Evolutionary conservation across 495 filamentous ascomycete species (phyloP), one percentile per base, ranked within the genome.

Genomic region (Cenococcum geophilum): DNA sequence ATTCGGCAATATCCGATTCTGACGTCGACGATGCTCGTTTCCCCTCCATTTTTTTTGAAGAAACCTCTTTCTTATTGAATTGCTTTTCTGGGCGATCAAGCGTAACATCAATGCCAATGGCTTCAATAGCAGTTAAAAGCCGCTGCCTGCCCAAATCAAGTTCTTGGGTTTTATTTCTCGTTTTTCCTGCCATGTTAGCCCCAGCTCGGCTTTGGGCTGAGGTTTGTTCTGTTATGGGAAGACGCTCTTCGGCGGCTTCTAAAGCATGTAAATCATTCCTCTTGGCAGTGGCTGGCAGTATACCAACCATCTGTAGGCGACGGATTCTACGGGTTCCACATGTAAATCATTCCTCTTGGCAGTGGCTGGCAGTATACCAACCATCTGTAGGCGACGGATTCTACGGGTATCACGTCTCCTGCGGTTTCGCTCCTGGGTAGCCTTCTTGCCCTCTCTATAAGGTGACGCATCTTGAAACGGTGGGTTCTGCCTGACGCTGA

Each of bases 391-490:
- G 48, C 76, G 76, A 5, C 67, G 70, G 0, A 86, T 70, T 50
- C 68, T 74, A 45, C 77, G 78, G 42, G 75, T 70, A 35, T 80
- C 67, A 59, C 76, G 78, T 57, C 75, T 76, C 37, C 85, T 76
- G 11, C 73, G 68, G 62, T 88, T 88, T 59, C 79, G 79, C 22
- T 76, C 74, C 49, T 76, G 77, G 1, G 85, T 88, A 50, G 66
- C 61, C 10, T 64, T 40, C n/a, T 73, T 79, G 32, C 84, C 83
- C 40, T 74, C 42, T 9, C 74, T 74, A 57, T 76, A 76, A 25
- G 64, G 20, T 52, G 18, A 25, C 9, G 10, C 12, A 16, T 52
- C 21, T n/a, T 25, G 20, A 4, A 32, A 1, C 4, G 14, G 49
- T 27, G 1, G 16, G 20, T 25, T 52, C 23, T 52, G 49, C 25